Evolutionary conservation across 768 basidiomycete genomes (phyloP).

Genomic region (Daedalea quercina): DNA sequence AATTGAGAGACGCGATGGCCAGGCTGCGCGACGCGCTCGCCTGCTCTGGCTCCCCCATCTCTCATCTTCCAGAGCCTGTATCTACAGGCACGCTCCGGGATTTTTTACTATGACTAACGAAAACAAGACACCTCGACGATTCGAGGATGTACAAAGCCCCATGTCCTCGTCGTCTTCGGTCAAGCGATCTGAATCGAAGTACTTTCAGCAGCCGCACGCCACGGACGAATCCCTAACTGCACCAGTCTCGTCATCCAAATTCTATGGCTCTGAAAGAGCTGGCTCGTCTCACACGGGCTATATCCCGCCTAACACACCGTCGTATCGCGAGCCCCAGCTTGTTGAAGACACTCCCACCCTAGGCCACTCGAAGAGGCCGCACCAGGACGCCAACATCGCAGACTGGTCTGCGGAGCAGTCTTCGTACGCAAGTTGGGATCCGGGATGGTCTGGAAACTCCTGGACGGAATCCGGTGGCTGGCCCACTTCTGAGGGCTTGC

Average conservation of each 20-base stretch:
- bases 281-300: slow-evolving; percentile 34
- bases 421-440: background rate
- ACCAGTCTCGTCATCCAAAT: background rate
- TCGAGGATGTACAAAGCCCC: background rate
- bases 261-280: background rate
- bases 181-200: background rate
- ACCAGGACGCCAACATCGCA: background rate
- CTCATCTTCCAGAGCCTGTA: too few species aligned
- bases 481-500: slow-evolving; percentile 2
- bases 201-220: background rate
- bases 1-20: too few species aligned
- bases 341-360: slow-evolving; percentile 16
- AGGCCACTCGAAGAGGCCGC: slow-evolving; percentile 1
- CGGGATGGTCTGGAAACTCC: background rate
- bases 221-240: background rate
- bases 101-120: background rate
- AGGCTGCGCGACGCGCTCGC: too few species aligned
- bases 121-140: background rate
- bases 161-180: background rate
- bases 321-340: slow-evolving; percentile 25
- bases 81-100: too few species aligned
- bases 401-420: background rate
- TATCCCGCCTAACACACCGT: slow-evolving; percentile 19
- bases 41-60: too few species aligned
- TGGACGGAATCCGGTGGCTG: background rate